phyloP scores from a whole-genome alignment of 768 basidiomycete species.

The Termitomyces sp. region DNA sequence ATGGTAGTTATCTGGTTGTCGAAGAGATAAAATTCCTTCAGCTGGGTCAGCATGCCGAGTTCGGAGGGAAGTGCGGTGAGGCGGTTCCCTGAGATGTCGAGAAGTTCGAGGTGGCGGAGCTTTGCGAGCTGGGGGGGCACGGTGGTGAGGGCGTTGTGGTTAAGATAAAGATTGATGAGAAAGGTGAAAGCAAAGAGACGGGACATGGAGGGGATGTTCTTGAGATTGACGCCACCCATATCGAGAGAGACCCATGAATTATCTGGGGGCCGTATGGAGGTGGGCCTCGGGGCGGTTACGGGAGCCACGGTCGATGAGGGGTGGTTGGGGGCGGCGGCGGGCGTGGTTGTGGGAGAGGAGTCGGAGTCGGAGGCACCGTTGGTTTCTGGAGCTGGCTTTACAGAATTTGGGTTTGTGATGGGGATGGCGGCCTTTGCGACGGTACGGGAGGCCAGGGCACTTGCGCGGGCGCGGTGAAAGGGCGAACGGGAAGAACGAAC shows the following conservation, averaged over 20 bases:
- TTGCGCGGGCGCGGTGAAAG: conserved; percentile 93
- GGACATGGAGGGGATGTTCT: conserved; percentile 76
- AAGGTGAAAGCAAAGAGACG: conserved; percentile 86
- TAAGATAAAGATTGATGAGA: conserved; percentile 92
- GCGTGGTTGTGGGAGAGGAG: conserved; percentile 19
- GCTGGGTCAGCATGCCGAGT: conserved; percentile 81
- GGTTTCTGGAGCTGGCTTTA: conserved; percentile 41
- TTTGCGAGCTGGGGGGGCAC: conserved; percentile 81
- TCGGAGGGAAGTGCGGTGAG: conserved; percentile 77
- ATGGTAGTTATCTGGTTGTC: conserved; percentile 89
- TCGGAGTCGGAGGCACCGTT: conserved; percentile 28
- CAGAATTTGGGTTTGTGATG: conserved; percentile 84
- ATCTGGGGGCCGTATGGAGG: conserved; percentile 58
- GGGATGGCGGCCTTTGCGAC: conserved; percentile 84
- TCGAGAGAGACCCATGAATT: conserved; percentile 89
- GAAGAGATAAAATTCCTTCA: conserved; percentile 92
- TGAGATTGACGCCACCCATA: conserved; percentile 93
- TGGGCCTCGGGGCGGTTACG: conserved; percentile 61
- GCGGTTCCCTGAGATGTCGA: conserved; percentile 90
- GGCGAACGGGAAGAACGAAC: conserved; percentile 82
- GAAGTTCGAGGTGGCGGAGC: conserved; percentile 79
- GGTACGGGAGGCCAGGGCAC: conserved; percentile 87
- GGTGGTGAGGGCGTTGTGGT: conserved; percentile 80
- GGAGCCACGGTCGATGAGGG: conserved; percentile 77
- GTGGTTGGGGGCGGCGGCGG: conserved; percentile 41